Evolutionary conservation across 1,284 basidiomycete genomes (phyloP).

Genomic region (Kwoniella shivajii): DNA sequence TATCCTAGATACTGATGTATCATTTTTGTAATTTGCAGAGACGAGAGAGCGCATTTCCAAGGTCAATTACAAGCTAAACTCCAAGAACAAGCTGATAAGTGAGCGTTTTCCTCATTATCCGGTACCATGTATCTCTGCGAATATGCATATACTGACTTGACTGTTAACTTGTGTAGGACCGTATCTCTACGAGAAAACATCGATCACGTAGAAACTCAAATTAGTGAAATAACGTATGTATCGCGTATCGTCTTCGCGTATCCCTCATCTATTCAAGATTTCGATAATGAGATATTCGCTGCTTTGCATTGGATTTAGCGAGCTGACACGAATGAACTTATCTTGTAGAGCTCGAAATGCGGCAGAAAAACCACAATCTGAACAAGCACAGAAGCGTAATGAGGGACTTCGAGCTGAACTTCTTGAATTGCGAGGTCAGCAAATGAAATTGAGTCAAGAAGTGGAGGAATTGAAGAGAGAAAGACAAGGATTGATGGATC

Average conservation of each 20-base stretch:
- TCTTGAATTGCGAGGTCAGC: slow-evolving; percentile 64
- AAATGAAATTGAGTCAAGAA: slow-evolving; percentile 58
- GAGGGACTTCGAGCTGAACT: slow-evolving; percentile 65
- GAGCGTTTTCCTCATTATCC: slow-evolving; percentile 4
- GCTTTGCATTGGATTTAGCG: not conserved
- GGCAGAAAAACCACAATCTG: slow-evolving; percentile 70
- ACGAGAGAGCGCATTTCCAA: slow-evolving; percentile 30
- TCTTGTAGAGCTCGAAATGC: slow-evolving; percentile 63
- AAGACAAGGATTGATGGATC: slow-evolving; percentile 35
- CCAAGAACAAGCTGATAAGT: slow-evolving; percentile 36
- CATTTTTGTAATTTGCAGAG: slow-evolving; percentile 19
- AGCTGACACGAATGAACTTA: not conserved
- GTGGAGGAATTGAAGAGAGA: slow-evolving; percentile 68
- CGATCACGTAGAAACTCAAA: slow-evolving; percentile 60
- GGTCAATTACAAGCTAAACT: slow-evolving; percentile 26
- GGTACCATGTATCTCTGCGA: too few species aligned
- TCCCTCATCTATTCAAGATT: not conserved
- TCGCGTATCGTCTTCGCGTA: not conserved
- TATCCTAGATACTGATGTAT: not conserved
- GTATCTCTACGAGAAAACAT: slow-evolving; percentile 60
- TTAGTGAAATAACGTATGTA: slow-evolving; percentile 66
- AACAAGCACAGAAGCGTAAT: slow-evolving; percentile 65
- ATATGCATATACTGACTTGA: too few species aligned
- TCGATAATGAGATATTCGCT: not conserved
- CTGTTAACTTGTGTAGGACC: slow-evolving; percentile 17